Evolutionary conservation across 2,329 filamentous ascomycete genomes (phyloP).

Genomic region (Knoxdaviesia capensis): DNA sequence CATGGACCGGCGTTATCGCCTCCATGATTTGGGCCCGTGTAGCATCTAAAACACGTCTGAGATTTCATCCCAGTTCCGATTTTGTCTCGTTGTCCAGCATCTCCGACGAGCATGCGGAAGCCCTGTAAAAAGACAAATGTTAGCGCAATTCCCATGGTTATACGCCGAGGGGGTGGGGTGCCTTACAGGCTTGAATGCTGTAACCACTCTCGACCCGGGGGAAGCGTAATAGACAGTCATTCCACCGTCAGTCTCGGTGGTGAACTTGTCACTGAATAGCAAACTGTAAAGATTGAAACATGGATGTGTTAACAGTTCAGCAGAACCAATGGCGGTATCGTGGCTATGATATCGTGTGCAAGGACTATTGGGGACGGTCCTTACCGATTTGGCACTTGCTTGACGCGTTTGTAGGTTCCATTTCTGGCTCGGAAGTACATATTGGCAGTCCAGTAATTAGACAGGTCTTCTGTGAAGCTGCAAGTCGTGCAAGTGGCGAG

Average conservation of each 20-base stretch:
- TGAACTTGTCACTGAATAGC: not conserved
- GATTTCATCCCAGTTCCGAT: too few species aligned
- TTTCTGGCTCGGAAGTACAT: slow-evolving; percentile 14
- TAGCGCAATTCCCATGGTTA: slow-evolving; percentile 18
- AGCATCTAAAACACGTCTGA: slow-evolving; percentile 18
- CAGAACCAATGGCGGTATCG: too few species aligned
- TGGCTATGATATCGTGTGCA: too few species aligned
- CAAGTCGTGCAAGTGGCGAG: slow-evolving; percentile 18
- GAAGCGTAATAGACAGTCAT: slow-evolving; percentile 18
- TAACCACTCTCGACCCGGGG: slow-evolving; percentile 10
- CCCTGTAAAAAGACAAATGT: slow-evolving; percentile 20
- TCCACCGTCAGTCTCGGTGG: slow-evolving; percentile 9
- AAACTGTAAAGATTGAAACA: not conserved
- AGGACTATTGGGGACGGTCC: too few species aligned
- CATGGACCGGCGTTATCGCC: slow-evolving; percentile 15
- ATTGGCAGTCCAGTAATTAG: slow-evolving; percentile 15
- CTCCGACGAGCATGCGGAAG: slow-evolving; percentile 19
- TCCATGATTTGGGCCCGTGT: slow-evolving; percentile 16
- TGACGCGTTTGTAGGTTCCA: slow-evolving; percentile 14
- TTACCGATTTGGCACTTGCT: slow-evolving; percentile 15
- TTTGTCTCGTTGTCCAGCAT: slow-evolving; percentile 11
- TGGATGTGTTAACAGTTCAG: too few species aligned
- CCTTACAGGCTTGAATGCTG: slow-evolving; percentile 22
- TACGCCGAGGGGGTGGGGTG: too few species aligned
- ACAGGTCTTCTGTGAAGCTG: slow-evolving; percentile 13